phyloP scores from a whole-genome alignment of 1,284 basidiomycete genomes.

The Moesziomyces sp. region DNA sequence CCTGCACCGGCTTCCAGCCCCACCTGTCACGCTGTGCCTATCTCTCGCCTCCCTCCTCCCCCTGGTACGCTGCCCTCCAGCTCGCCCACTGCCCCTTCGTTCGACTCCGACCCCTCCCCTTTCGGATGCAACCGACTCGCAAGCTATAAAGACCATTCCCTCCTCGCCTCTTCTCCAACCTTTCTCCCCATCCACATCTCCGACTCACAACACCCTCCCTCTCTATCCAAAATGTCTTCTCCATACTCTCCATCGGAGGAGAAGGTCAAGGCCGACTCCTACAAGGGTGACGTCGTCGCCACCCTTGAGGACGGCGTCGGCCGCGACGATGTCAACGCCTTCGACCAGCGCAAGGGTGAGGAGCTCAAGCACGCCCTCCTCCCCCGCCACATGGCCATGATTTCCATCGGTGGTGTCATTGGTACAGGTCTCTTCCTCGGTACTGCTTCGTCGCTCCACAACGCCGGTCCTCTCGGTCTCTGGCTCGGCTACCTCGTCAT shows the following conservation, averaged over 20 bases:
- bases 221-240: constrained; percentile 20
- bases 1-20: constrained; percentile 3
- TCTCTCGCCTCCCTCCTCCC: too few species aligned
- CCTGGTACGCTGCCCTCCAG: too few species aligned
- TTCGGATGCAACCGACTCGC: too few species aligned
- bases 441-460: constrained; percentile 73
- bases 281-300: constrained; percentile 27
- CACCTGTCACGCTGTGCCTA: neutral
- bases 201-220: neutral
- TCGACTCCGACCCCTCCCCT: too few species aligned
- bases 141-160: constrained; percentile 23
- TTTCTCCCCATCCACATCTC: neutral
- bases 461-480: constrained; percentile 69
- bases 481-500: constrained; percentile 67
- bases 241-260: constrained; percentile 31
- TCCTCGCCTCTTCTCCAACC: neutral
- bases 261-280: constrained; percentile 39
- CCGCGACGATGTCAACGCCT: constrained; percentile 26
- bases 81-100: too few species aligned
- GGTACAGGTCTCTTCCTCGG: constrained; percentile 75
- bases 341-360: constrained; percentile 51
- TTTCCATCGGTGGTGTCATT: constrained; percentile 49
- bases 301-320: constrained; percentile 43
- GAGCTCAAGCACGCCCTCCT: constrained; percentile 53
- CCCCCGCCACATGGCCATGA: constrained; percentile 55